phyloP scores from a whole-genome alignment of 805 yeast genomes.

The Cephaloascus albidus region DNA sequence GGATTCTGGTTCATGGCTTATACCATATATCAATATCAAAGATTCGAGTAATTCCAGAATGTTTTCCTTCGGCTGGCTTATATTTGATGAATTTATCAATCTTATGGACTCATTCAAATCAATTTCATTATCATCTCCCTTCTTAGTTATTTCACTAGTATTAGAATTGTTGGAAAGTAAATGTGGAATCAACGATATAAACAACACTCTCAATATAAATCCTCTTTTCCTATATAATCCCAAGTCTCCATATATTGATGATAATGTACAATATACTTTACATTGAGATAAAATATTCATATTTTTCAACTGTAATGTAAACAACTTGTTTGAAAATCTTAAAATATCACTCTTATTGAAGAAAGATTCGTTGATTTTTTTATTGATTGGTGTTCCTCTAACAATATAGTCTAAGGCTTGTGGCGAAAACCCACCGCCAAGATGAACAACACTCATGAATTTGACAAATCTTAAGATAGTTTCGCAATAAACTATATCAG shows the following conservation, averaged over 20 bases:
- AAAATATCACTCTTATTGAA: constrained; percentile 32
- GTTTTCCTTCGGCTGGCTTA: constrained; percentile 15
- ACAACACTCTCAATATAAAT: constrained; percentile 56
- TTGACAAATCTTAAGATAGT: constrained; percentile 54
- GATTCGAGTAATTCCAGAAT: constrained; percentile 35
- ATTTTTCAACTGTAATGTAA: constrained; percentile 31
- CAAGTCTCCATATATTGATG: constrained; percentile 52
- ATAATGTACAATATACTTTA: constrained; percentile 55
- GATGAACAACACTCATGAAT: constrained; percentile 43
- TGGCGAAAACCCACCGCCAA: constrained; percentile 38
- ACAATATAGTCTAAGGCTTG: constrained; percentile 35
- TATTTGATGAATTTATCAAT: constrained; percentile 6
- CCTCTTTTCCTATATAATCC: constrained; percentile 60
- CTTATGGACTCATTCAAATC: constrained; percentile 4
- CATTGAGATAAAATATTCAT: constrained; percentile 46
- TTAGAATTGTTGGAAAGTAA: constrained; percentile 10
- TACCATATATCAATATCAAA: constrained; percentile 45
- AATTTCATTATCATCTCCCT: constrained; percentile 3
- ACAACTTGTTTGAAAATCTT: constrained; percentile 34
- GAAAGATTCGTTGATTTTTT: constrained; percentile 1
- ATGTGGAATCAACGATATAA: constrained; percentile 40
- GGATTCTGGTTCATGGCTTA: constrained; percentile 27
- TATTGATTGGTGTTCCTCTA: constrained; percentile 18
- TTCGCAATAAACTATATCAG: constrained; percentile 73
- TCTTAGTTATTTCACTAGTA: constrained; percentile 2